Evolutionary conservation across 169 alveolate species (phyloP).

Genomic region (Fabrea salina): DNA sequence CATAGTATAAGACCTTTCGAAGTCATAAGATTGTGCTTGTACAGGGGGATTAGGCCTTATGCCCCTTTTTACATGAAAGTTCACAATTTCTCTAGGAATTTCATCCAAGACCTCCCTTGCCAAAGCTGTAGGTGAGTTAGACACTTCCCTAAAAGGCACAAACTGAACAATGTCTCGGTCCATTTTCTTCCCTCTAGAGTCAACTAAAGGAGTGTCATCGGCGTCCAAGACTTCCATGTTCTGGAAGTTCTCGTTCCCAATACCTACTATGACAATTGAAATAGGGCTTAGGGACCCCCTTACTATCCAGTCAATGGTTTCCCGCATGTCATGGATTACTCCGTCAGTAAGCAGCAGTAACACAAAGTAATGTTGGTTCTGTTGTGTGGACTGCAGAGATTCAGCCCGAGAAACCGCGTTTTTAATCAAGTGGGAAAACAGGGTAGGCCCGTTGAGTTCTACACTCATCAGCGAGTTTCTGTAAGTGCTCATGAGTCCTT

Average conservation of each 20-base stretch:
- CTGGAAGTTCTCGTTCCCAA: slow-evolving; percentile 74
- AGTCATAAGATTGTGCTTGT: slow-evolving; percentile 1
- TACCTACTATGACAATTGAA: slow-evolving; percentile 81
- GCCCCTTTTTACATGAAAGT: slow-evolving; percentile 42
- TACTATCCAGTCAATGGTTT: slow-evolving; percentile 55
- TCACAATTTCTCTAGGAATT: slow-evolving; percentile 59
- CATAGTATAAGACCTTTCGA: neutral
- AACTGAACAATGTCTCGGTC: slow-evolving; percentile 65
- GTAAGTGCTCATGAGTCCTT: slow-evolving; percentile 55
- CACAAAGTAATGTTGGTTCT: slow-evolving; percentile 50
- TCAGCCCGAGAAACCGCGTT: slow-evolving; percentile 17
- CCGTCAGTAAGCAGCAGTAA: slow-evolving; percentile 85
- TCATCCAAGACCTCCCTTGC: slow-evolving; percentile 62
- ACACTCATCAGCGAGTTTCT: slow-evolving; percentile 37
- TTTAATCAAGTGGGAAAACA: slow-evolving; percentile 50
- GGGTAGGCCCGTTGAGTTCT: slow-evolving; percentile 71
- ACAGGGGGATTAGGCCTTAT: slow-evolving; percentile 42
- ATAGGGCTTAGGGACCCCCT: slow-evolving; percentile 69
- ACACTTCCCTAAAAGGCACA: slow-evolving; percentile 56
- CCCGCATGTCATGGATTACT: slow-evolving; percentile 72
- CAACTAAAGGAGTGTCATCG: slow-evolving; percentile 46
- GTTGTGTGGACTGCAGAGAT: slow-evolving; percentile 35
- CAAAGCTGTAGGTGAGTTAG: slow-evolving; percentile 45
- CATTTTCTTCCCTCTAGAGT: slow-evolving; percentile 25
- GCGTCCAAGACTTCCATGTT: slow-evolving; percentile 78